phyloP scores from a whole-genome alignment of 2,329 filamentous ascomycete species.

The Samsoniella hepiali region DNA sequence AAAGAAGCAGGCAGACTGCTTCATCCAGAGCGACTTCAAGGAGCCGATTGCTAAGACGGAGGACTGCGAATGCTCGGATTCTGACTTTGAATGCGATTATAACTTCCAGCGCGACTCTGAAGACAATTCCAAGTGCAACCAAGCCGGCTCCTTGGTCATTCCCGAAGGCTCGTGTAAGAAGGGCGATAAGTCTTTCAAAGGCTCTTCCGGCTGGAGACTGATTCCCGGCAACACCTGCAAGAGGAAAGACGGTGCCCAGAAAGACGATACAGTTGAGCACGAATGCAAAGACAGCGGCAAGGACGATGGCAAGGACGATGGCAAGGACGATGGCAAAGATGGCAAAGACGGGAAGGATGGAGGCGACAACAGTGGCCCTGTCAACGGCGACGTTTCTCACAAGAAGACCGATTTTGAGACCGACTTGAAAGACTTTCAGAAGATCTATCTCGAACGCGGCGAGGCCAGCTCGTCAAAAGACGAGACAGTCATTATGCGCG shows the following conservation, averaged over 20 bases:
- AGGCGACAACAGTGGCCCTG: constrained; percentile 39
- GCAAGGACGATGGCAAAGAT: constrained; percentile 34
- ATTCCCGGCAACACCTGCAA: constrained; percentile 82
- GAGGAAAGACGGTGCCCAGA: constrained; percentile 56
- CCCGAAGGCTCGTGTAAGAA: constrained; percentile 72
- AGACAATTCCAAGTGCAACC: constrained; percentile 66
- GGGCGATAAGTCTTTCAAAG: constrained; percentile 69
- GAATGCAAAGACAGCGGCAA: constrained; percentile 54
- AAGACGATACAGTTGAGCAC: constrained; percentile 70
- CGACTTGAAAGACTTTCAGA: constrained; percentile 48
- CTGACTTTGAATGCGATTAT: constrained; percentile 95
- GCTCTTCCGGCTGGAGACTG: constrained; percentile 84
- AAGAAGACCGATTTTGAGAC: constrained; percentile 62
- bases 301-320: constrained; percentile 62
- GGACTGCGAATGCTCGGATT: constrained; percentile 74
- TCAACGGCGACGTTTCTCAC: constrained; percentile 63
- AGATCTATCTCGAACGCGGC: constrained; percentile 75
- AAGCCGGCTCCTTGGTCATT: constrained; percentile 57
- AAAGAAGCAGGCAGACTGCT: constrained; percentile 85
- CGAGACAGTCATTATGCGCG: constrained; percentile 65
- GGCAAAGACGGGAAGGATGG: constrained; percentile 9
- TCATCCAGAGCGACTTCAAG: constrained; percentile 81
- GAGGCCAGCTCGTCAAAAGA: constrained; percentile 61
- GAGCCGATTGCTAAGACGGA: constrained; percentile 68
- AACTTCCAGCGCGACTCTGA: constrained; percentile 70